Base-by-base conservation (phyloP, 2,329 filamentous ascomycete genomes). In the Aureobasidium sp. region DNA sequence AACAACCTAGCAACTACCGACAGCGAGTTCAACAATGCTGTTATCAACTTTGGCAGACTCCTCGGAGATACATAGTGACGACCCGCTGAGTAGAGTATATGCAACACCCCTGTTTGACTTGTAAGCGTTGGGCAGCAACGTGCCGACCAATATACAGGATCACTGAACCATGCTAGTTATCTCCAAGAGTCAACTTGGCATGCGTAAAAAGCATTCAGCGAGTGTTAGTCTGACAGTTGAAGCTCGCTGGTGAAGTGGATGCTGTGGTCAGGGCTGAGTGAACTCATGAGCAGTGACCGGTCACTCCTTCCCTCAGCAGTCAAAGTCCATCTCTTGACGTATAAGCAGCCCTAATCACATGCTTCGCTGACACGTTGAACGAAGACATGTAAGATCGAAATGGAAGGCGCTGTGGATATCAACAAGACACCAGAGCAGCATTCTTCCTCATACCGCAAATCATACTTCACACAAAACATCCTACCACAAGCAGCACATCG, bases 401-500 rank as follows among this genome's bases (percentile, higher is more conserved):
- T 22, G 27, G 52, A 55, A 55, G 37, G 36, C 20, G 25, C 52
- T 31, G 14, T 22, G 22, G 49, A 27, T 5, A 17, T 29, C 31
- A 55, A 8, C 45, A 29, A 37, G 2, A 51, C n/a, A 34, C 12
- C 48, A 22, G 14, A 8, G 17, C 48, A 55, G 39, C 8, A 29
- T 55, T 55, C 17, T 8, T 22, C 25, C n/a, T 29, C 17, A 5
- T 9, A 42, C 22, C 8, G 14, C 25, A 11, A 22, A 31, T 11
- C 53, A 57, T 45, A 57, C 22, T 34, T 34, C 36, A 49, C n/a
- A 49, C 14, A 4, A 29, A 41, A 20, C 57, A 60, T 60, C 57
- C 44, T 51, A 60, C 57, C 45, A 14, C 56, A 59, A 51, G 34
- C 36, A 60, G 45, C 45, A 60, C 29, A 49, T 60, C 36, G 17